Evolutionary conservation across 1,284 basidiomycete genomes (phyloP).

Genomic region (Cryptococcus sp.): DNA sequence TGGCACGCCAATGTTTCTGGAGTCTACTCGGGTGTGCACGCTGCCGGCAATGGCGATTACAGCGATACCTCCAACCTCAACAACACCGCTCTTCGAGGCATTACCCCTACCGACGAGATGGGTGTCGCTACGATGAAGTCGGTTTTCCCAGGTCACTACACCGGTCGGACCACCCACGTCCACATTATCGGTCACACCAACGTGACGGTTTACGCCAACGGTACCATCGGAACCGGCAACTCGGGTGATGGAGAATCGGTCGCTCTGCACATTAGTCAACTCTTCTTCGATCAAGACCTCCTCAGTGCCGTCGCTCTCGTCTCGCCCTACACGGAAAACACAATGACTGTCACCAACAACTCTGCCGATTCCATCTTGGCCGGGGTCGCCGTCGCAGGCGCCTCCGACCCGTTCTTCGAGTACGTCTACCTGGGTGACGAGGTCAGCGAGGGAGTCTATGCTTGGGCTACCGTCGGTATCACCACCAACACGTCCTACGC

Average conservation of each 20-base stretch:
- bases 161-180: constrained; percentile 23
- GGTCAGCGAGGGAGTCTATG: constrained; percentile 16
- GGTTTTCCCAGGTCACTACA: constrained; percentile 61
- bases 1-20: constrained; percentile 55
- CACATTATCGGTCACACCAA: constrained; percentile 21
- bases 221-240: constrained; percentile 42
- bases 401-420: constrained; percentile 17
- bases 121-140: constrained; percentile 63
- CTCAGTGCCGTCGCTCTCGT: constrained; percentile 43
- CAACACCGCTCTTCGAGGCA: constrained; percentile 58
- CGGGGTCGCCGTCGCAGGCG: constrained; percentile 7
- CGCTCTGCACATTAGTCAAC: constrained; percentile 48
- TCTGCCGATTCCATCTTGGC: constrained; percentile 14
- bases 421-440: constrained; percentile 18
- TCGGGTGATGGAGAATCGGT: constrained; percentile 7
- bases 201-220: constrained; percentile 15
- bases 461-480: constrained; percentile 19
- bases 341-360: constrained; percentile 9
- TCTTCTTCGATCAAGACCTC: constrained; percentile 49
- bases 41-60: constrained; percentile 36
- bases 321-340: constrained; percentile 45
- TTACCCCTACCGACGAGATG: constrained; percentile 60
- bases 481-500: constrained; percentile 6
- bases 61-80: constrained; percentile 43
- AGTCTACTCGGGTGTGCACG: constrained; percentile 50